Conservation (phyloP, 2,329 filamentous ascomycete genomes). For the Alternaria angustiovoidea region DNA sequence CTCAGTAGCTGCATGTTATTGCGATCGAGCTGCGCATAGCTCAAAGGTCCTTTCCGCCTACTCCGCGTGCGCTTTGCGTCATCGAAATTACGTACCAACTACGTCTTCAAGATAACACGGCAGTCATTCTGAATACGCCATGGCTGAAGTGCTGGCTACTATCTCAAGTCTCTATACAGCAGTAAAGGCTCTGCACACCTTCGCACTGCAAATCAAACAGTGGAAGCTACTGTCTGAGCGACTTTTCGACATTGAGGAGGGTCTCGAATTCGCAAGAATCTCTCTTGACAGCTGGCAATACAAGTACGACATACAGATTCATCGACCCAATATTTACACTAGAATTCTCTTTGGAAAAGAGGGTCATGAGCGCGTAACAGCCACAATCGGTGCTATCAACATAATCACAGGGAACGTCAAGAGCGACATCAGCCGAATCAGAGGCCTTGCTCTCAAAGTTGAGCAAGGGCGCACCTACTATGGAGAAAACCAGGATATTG, state of each 20-base stretch:
- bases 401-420: conserved; percentile 20
- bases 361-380: conserved; percentile 29
- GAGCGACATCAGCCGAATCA: conserved; percentile 26
- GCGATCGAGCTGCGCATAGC: background rate
- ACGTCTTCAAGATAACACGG: background rate
- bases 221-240: conserved; percentile 32
- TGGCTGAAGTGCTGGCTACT: conserved; percentile 33
- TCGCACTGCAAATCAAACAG: conserved; percentile 28
- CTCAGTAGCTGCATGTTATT: background rate
- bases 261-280: conserved; percentile 27
- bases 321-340: conserved; percentile 29
- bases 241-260: conserved; percentile 35
- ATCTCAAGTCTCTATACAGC: conserved; percentile 28
- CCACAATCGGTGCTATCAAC: conserved; percentile 24
- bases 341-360: conserved; percentile 32
- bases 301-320: conserved; percentile 33
- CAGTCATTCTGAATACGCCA: conserved; percentile 1
- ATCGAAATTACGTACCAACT: background rate
- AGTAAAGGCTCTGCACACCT: conserved; percentile 23
- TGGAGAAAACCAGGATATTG: conserved; percentile 4
- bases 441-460: conserved; percentile 27
- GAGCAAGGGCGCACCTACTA: conserved; percentile 5
- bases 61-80: background rate
- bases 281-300: conserved; percentile 34
- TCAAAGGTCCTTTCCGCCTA: background rate